Base-by-base conservation (phyloP, 1,139 yeast species). In the Zygosaccharomyces pseudobailii region DNA sequence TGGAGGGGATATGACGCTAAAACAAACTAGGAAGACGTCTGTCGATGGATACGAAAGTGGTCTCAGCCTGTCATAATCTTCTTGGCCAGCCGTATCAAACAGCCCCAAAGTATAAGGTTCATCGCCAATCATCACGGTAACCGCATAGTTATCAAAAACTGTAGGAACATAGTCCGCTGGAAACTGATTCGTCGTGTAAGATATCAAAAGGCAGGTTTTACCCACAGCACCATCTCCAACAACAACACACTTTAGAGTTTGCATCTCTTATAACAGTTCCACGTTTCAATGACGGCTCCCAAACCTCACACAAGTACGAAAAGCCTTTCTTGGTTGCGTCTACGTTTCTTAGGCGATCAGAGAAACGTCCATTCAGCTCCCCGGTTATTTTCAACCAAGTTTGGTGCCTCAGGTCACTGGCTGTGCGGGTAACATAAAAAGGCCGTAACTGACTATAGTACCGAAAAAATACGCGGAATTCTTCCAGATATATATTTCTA, bases 151-250 rank as follows among this genome's bases (percentile, higher is more conserved):
- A 69, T 92, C 97, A 62, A 89, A 89, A 39, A 86, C 95, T 5
- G 95, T 87, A 47, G 95, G 95, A 47, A 87, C 90, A 63, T 87
- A 87, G 65, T 87, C 95, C 42, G 88, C 87, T 21, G 95, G 95
- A 67, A 87, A 87, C 61, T 85, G 86, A 65, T 84, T 83, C 48
- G 94, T 85, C 48, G 95, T 87, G 68, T 87, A 87, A 50, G 97
- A 88, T 64, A 90, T 92, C 59, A 90, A 77, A 55, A 89, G 79
- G 72, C 95, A 87, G 19, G 96, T 87, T 76, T 80, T 89, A 61
- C 97, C 96, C 56, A 89, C 96, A 57, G 96, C 96, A 84, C 97
- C 97, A 73, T 89, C 97, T 55, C 97, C 97, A 49, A 89, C 96
- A 57, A 88, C 96, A 61, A 89, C 97, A 78, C 96, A 89, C 72